Evolutionary conservation across 2,329 filamentous ascomycete species (phyloP).

Genomic region (Sporothrix brunneoviolacea): DNA sequence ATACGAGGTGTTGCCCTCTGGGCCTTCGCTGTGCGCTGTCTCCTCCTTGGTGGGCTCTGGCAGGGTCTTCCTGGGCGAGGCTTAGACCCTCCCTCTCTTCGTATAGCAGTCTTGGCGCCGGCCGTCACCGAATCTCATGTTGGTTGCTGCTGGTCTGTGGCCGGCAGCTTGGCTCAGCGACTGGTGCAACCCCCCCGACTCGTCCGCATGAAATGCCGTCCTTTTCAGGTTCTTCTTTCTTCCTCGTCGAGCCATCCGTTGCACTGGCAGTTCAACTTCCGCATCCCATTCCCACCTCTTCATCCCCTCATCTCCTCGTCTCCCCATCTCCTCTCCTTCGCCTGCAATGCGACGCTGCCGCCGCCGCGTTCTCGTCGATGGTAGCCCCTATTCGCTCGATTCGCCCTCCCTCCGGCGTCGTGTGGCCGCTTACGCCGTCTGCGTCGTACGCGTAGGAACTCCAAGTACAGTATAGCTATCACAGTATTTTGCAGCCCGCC

Average conservation of each 20-base stretch:
- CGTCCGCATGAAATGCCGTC: neutral
- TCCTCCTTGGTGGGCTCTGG: neutral
- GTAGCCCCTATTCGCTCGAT: too few species aligned
- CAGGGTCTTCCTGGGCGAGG: neutral
- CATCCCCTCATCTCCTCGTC: neutral
- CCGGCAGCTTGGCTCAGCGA: too few species aligned
- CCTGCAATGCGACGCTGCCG: neutral
- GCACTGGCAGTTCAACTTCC: too few species aligned
- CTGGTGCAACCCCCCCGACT: too few species aligned
- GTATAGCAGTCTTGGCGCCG: slow-evolving; percentile 7
- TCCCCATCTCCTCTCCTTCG: neutral
- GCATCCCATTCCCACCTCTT: neutral
- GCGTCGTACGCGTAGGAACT: too few species aligned
- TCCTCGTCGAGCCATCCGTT: too few species aligned
- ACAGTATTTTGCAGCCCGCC: too few species aligned
- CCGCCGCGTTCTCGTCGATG: neutral
- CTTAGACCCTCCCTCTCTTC: slow-evolving; percentile 11
- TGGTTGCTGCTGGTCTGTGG: too few species aligned
- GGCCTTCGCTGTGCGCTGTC: neutral
- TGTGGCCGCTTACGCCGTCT: too few species aligned
- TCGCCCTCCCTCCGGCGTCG: too few species aligned
- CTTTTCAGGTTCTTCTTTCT: neutral
- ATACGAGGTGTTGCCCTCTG: slow-evolving; percentile 6
- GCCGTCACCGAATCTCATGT: slow-evolving; percentile 3
- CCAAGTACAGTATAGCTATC: too few species aligned